These are phyloP conservation scores for Eurotiales sp. DNA, from an alignment of 2,329 filamentous ascomycete genomes.

Conservation along the genomic window DNA sequence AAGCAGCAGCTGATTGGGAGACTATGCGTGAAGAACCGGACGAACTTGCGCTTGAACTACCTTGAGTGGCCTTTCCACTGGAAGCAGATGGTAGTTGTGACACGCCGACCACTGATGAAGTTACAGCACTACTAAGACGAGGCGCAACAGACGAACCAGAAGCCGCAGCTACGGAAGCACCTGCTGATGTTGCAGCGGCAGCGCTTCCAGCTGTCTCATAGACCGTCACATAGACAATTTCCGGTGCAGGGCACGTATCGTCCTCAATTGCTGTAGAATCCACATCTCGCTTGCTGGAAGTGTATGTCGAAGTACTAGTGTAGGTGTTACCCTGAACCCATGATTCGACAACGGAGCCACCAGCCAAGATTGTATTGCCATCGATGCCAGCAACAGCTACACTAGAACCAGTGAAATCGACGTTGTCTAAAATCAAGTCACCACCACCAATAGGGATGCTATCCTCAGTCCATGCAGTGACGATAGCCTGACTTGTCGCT, in stretches of 20 bases:
- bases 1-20: neutral
- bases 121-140: neutral
- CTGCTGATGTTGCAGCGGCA: neutral
- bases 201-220: slow-evolving; percentile 2
- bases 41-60: neutral
- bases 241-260: slow-evolving; percentile 12
- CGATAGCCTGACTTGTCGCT: slow-evolving; percentile 72
- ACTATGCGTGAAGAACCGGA: neutral
- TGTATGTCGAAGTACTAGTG: slow-evolving; percentile 27
- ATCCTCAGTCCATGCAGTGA: slow-evolving; percentile 65
- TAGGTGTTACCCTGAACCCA: slow-evolving; percentile 82
- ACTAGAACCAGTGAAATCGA: slow-evolving; percentile 71
- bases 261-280: neutral
- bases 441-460: slow-evolving; percentile 68
- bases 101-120: slow-evolving; percentile 3
- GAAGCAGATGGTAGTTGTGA: neutral
- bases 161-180: neutral
- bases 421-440: slow-evolving; percentile 82
- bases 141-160: neutral
- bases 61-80: neutral
- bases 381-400: slow-evolving; percentile 60
- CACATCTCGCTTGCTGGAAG: slow-evolving; percentile 6
- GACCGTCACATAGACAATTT: slow-evolving; percentile 15
- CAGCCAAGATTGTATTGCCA: slow-evolving; percentile 62
- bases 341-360: slow-evolving; percentile 64